Base-by-base conservation (phyloP, 805 yeast genomes). In the Starmera quercuum region DNA sequence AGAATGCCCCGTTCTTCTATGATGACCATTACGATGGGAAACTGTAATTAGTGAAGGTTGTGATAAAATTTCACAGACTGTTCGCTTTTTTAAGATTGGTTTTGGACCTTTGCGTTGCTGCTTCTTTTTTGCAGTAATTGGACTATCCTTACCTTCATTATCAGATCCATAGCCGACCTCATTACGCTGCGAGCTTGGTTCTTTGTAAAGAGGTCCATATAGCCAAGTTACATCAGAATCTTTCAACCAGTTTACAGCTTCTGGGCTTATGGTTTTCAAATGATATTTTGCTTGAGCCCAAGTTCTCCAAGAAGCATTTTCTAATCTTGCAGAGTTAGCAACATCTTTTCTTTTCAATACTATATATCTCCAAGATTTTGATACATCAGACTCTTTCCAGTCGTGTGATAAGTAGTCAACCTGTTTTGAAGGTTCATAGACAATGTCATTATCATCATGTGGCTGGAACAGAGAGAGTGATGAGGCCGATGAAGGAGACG, bases 221-320 rank as follows among this genome's bases (percentile, higher is more conserved):
- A 92, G 71, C 98, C 98, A 92, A 2, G 97, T 87, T 9, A 92
- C 96, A 56, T 92, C 99, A 38, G 82, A 80, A 49, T 92, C 99
- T 59, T 94, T 92, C 29, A 86, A 77, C 99, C 99, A 92, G 57
- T 92, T 90, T 30, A 92, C 83, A 24, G 75, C 72, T 49, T 86
- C 94, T 1, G 99, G 98, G 14, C 88, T 76, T 6, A 90, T 84
- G 0, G 98, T 92, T 42, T 66, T 65, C 33, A 82, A 63, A 37
- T 83, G 74, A 44, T 79, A 75, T 53, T 87, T 78, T 25, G 92
- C 80, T 59, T 92, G 94, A 10, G 95, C 87, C 98, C 97, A 92
- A 5, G 97, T 92, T 57, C 98, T 73, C 98, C 98, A 90, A 34
- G 90, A 76, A 2, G 97, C 97, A 53, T 83, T 83, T 53, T 83